Conservation (phyloP, 2,329 filamentous ascomycete species). For the Septoria petroselini region DNA sequence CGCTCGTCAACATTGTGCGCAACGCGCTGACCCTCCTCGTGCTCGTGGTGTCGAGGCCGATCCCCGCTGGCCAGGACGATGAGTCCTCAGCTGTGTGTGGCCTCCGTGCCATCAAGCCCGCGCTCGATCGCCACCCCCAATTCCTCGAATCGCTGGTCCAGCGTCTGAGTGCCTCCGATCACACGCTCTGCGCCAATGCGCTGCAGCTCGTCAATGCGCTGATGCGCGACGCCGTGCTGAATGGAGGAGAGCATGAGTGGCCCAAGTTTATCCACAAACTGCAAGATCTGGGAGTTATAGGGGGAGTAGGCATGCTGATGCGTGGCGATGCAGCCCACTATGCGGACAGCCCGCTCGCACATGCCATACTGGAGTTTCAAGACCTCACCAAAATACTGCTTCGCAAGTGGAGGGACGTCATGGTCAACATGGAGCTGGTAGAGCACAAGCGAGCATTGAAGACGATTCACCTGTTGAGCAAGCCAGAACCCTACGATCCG, state of each 20-base stretch:
- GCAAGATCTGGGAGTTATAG: conserved; percentile 89
- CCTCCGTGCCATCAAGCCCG: conserved; percentile 87
- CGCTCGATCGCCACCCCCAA: conserved; percentile 83
- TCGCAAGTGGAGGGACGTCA: conserved; percentile 81
- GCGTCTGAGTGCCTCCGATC: conserved; percentile 88
- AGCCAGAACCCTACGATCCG: conserved; percentile 56
- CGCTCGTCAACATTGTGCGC: conserved; percentile 92
- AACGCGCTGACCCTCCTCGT: conserved; percentile 97
- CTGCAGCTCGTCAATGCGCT: conserved; percentile 93
- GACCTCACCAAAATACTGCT: conserved; percentile 51
- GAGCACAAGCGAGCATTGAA: conserved; percentile 88
- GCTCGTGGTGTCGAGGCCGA: conserved; percentile 83
- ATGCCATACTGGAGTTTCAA: conserved; percentile 90
- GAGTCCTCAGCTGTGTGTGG: conserved; percentile 69
- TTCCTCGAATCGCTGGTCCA: conserved; percentile 93
- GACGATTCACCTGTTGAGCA: conserved; percentile 66
- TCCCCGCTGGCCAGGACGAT: conserved; percentile 43
- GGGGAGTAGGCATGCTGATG: conserved; percentile 86
- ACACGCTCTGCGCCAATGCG: conserved; percentile 91
- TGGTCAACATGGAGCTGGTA: conserved; percentile 77
- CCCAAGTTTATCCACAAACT: conserved; percentile 90
- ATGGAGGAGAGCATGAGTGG: conserved; percentile 79
- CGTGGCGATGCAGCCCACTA: conserved; percentile 90
- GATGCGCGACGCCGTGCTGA: conserved; percentile 84
- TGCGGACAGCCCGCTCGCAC: conserved; percentile 79